Conservation (phyloP, 2,329 filamentous ascomycete genomes). For the Beauveria scarabaeidicola region DNA sequence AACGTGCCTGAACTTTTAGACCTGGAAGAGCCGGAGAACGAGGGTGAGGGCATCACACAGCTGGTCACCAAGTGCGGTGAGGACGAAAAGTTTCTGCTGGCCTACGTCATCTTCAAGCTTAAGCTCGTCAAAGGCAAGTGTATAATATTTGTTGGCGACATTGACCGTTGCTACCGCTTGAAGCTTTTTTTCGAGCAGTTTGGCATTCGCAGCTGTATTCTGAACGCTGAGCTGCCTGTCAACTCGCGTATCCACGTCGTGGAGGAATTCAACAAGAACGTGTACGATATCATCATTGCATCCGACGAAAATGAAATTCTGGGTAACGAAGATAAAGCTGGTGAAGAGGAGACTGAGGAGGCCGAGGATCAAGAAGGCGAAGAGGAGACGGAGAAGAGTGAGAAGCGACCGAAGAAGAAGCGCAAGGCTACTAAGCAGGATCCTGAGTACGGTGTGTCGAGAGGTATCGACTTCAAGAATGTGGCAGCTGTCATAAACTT, state of each 20-base stretch:
- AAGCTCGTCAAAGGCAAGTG: constrained; percentile 90
- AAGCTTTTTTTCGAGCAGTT: constrained; percentile 97
- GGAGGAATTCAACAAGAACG: constrained; percentile 90
- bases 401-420: constrained; percentile 44
- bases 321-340: constrained; percentile 48
- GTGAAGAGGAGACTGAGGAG: constrained; percentile 32
- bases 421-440: constrained; percentile 58
- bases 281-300: constrained; percentile 97
- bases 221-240: constrained; percentile 90
- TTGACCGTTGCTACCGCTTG: constrained; percentile 80
- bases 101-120: constrained; percentile 92
- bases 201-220: constrained; percentile 81
- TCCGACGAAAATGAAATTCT: constrained; percentile 78
- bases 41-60: constrained; percentile 70
- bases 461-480: constrained; percentile 91
- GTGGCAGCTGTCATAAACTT: constrained; percentile 95
- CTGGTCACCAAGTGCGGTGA: constrained; percentile 90
- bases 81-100: constrained; percentile 90
- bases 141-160: constrained; percentile 63
- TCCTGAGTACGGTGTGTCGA: constrained; percentile 88
- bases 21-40: constrained; percentile 72
- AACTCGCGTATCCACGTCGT: constrained; percentile 92
- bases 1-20: constrained; percentile 67
- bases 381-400: constrained; percentile 19
- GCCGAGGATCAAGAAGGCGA: constrained; percentile 33